Evolutionary conservation across 164 flowering plant species (phyloP), one percentile per base, ranked within the genome.

Genomic region (Aristolochia fimbriata): DNA sequence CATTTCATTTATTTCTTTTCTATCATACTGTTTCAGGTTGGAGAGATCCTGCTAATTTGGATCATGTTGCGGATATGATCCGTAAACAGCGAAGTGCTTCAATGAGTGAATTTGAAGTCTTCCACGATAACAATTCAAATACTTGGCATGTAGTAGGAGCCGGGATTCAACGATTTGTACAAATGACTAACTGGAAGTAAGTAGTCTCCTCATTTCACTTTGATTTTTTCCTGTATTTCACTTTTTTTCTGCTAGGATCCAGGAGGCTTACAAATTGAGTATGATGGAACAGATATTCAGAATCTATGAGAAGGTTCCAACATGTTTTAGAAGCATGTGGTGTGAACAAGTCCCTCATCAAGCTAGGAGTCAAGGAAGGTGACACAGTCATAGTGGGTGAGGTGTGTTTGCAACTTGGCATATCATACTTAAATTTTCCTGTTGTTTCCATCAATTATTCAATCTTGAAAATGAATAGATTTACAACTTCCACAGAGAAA

Each of bases 161-260:
- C 13, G 99, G 99, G 45, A 66, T 93, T 69, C 82, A 83, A 55
- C 94, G 97, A 45, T 93, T 93, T 75, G 83, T 93, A 69, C 98
- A 87, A 75, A 93, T 93, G 97, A 93, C 98, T 65, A 89, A 90
- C 67, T 93, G 98, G 98, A 75, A 86, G 98, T 93, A 74, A 22
- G 85, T 46, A 19, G 52, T 58, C 50, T 54, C 52, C 54, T 27
- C 52, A 15, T 33, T 58, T 23, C 27, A 52, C 0, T 23, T 6
- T 57, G 3, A 4, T 30, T 58, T 41, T 58, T 43, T 15, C 47
- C 43, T 2, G 2, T 41, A 4, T 41, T 23, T 43, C 22, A 37
- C 43, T 33, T 43, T 27, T 33, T n/a, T 31, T 33, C 59, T 56
- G 15, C 1, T 46, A 25, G 22, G 10, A 37, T 7, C 13, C 15